These are phyloP conservation scores for Talaromyces atroroseus DNA, from an alignment of 2,329 filamentous ascomycete species.

Conservation along the genomic window DNA sequence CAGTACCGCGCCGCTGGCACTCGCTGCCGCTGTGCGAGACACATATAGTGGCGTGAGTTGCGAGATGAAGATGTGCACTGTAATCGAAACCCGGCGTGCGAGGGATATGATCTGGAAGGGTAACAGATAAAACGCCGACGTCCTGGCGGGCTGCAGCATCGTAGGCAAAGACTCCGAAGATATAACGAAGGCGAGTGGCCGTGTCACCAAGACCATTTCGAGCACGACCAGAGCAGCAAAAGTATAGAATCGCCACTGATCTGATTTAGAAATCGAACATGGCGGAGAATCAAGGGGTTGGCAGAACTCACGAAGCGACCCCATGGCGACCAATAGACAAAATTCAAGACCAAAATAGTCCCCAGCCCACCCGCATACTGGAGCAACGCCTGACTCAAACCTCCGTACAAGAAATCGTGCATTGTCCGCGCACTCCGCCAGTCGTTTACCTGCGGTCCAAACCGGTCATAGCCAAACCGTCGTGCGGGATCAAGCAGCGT, in stretches of 20 bases:
- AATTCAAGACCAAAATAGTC: conserved; percentile 33
- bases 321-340: conserved; percentile 38
- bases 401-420: conserved; percentile 66
- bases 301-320: conserved; percentile 40
- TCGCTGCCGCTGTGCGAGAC: conserved; percentile 26
- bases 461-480: conserved; percentile 84
- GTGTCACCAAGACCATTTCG: conserved; percentile 54
- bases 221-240: conserved; percentile 52
- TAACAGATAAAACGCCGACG: conserved; percentile 51
- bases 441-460: conserved; percentile 65
- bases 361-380: conserved; percentile 36
- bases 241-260: conserved; percentile 48
- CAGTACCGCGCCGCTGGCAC: conserved; percentile 25
- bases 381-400: conserved; percentile 46
- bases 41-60: conserved; percentile 66
- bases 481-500: conserved; percentile 69
- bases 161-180: conserved; percentile 28
- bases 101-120: conserved; percentile 80
- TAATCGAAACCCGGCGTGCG: conserved; percentile 68
- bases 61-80: conserved; percentile 74
- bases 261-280: conserved; percentile 13
- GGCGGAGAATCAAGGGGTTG: conserved; percentile 20
- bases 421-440: conserved; percentile 57
- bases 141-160: conserved; percentile 21
- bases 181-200: conserved; percentile 40